A percentile compares a stretch with the other conserved stretches of the same genome.
These are phyloP conservation scores for Geotrichum restrictum DNA, from an alignment of 1,139 yeast species.

Conservation along the genomic window DNA sequence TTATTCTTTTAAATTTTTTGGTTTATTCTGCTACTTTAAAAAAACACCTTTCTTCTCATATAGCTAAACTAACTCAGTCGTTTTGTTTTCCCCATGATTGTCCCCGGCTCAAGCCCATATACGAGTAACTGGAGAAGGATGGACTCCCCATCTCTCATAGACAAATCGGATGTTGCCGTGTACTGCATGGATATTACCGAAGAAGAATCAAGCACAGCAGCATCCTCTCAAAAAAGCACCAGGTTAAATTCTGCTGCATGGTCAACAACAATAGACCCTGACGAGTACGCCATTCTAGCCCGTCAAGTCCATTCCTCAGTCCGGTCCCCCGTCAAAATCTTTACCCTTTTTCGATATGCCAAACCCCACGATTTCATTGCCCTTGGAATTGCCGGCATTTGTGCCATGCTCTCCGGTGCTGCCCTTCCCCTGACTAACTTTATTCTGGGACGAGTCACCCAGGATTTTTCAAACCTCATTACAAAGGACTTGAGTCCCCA, in stretches of 20 bases:
- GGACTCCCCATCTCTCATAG: not conserved
- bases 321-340: conserved; percentile 29
- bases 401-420: conserved; percentile 40
- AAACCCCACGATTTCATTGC: conserved; percentile 32
- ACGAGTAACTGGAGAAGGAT: not conserved
- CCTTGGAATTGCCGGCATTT: conserved; percentile 33
- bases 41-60: no score
- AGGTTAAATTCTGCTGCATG: not conserved
- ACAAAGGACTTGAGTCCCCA: conserved; percentile 31
- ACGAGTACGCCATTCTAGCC: conserved; percentile 36
- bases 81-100: not conserved
- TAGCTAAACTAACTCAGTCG: no score
- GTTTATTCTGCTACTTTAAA: no score
- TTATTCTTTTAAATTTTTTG: no score
- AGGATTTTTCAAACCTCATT: conserved; percentile 38
- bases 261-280: conserved; percentile 27
- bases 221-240: not conserved
- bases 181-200: conserved; percentile 15
- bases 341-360: conserved; percentile 40
- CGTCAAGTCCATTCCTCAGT: conserved; percentile 33
- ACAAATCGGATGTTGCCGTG: conserved; percentile 7
- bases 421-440: conserved; percentile 42
- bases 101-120: not conserved
- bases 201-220: not conserved
- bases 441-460: conserved; percentile 41